Evolutionary conservation across 2,329 filamentous ascomycete genomes (phyloP).

Genomic region (Aspergillus bombycis): DNA sequence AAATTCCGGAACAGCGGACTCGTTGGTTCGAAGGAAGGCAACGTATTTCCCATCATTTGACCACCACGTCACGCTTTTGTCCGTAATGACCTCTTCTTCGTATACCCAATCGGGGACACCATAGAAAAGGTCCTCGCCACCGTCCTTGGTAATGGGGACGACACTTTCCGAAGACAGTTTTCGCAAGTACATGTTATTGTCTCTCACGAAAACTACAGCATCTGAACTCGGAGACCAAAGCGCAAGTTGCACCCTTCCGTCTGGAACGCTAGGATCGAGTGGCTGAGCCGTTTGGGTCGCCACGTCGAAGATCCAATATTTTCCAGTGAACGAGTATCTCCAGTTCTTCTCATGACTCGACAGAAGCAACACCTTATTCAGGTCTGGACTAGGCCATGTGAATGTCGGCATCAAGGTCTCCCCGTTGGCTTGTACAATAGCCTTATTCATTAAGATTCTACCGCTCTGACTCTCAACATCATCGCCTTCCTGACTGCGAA

Average conservation of each 20-base stretch:
- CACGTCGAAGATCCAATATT: constrained; percentile 93
- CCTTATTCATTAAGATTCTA: constrained; percentile 74
- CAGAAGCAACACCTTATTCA: constrained; percentile 83
- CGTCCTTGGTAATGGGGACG: constrained; percentile 79
- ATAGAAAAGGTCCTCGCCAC: constrained; percentile 87
- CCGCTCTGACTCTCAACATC: constrained; percentile 53
- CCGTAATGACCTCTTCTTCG: constrained; percentile 80
- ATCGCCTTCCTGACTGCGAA: constrained; percentile 61
- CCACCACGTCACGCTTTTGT: constrained; percentile 92
- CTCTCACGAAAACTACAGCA: constrained; percentile 82
- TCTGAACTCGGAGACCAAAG: constrained; percentile 88
- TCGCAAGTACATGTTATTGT: constrained; percentile 89
- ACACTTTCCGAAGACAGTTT: constrained; percentile 63
- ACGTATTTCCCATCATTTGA: constrained; percentile 85
- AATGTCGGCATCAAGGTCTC: constrained; percentile 60
- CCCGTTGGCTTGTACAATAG: constrained; percentile 63
- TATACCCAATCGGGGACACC: constrained; percentile 98
- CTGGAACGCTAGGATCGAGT: constrained; percentile 69
- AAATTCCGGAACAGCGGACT: constrained; percentile 87
- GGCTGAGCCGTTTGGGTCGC: constrained; percentile 75
- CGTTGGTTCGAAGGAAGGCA: constrained; percentile 91
- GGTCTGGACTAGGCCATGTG: constrained; percentile 76
- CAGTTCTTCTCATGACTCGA: constrained; percentile 76
- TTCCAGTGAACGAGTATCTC: constrained; percentile 83
- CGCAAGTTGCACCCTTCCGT: constrained; percentile 76